Conservation (phyloP, 495 filamentous ascomycete genomes). For the Daldinia grandis region DNA sequence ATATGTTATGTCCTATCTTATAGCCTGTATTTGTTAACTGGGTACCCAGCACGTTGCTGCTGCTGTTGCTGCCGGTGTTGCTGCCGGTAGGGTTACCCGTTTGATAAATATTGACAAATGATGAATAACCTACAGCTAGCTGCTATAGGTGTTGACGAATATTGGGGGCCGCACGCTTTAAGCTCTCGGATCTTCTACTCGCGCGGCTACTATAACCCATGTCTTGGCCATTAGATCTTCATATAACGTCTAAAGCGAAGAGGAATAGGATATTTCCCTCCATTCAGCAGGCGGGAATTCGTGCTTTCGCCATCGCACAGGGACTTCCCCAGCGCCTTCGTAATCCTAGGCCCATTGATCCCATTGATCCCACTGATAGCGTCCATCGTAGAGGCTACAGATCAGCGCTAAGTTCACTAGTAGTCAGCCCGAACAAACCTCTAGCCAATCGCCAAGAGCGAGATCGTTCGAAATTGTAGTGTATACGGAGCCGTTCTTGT, state of each 20-base stretch:
- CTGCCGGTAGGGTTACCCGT: constrained; percentile 1
- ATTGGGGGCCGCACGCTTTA: constrained; percentile 25
- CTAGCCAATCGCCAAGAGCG: constrained; percentile 38
- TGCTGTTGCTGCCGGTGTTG: too few relatives aligned
- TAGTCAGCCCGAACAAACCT: constrained; percentile 21
- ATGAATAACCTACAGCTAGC: not conserved
- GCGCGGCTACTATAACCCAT: constrained; percentile 27
- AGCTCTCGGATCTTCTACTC: constrained; percentile 27
- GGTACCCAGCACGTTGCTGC: not conserved
- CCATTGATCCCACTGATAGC: constrained; percentile 2
- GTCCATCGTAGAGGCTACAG: constrained; percentile 35
- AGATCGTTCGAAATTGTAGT: constrained; percentile 41
- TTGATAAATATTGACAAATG: not conserved
- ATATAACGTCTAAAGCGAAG: constrained; percentile 11
- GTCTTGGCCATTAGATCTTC: constrained; percentile 19
- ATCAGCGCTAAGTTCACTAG: constrained; percentile 39
- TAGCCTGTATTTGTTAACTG: not conserved
- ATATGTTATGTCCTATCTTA: not conserved
- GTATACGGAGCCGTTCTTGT: constrained; percentile 33
- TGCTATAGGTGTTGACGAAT: constrained; percentile 8
- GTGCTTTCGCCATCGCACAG: constrained; percentile 12
- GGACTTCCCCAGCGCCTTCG: constrained; percentile 21
- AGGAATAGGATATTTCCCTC: constrained; percentile 7
- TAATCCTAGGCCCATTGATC: constrained; percentile 13
- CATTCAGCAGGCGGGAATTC: constrained; percentile 15